Evolutionary conservation across 192 early-diverging fungal genomes (phyloP), one percentile per base, ranked within the genome.

Genomic region (Coemansia reversa): DNA sequence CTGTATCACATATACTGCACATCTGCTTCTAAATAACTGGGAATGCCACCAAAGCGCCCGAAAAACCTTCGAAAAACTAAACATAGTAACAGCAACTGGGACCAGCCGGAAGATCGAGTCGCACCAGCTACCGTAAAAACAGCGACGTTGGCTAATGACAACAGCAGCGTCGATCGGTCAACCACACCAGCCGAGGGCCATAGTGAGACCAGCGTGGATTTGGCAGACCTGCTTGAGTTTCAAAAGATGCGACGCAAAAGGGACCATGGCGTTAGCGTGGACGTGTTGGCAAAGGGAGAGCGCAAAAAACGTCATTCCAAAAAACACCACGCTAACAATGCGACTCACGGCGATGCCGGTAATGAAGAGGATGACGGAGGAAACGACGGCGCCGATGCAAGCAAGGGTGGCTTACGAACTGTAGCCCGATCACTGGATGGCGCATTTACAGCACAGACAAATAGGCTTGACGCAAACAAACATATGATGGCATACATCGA

Each of bases 401-500:
- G 70, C 18, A 69, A 61, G n/a, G 63, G 47, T 12, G 32, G 32
- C 49, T 42, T 52, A 19, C 25, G 12, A 3, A 32, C 65, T 1
- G 69, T 51, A 65, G 65, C 64, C 66, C 83, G 69, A 55, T 89
- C 61, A 65, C 75, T 74, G 50, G 82, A 55, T 7, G 85, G 89
- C 35, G 79, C 89, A 6, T 92, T 90, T 30, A 89, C 88, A 0
- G 87, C 79, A 14, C 88, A 91, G 58, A 91, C 87, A n/a, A 91
- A 92, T 70, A 72, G 73, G 8, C 69, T 92, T 27, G 90, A 92
- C 66, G 89, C 89, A 7, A 88, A 92, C 76, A 92, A 90, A 54
- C 88, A 92, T 52, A 92, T 92, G 90, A 89, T 91, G 84, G 89
- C 88, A 52, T 96, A 86, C 50, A 93, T 96, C 55, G 93, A 96